Conservation (phyloP, 2,329 filamentous ascomycete species). For the Penicillium sp. region DNA sequence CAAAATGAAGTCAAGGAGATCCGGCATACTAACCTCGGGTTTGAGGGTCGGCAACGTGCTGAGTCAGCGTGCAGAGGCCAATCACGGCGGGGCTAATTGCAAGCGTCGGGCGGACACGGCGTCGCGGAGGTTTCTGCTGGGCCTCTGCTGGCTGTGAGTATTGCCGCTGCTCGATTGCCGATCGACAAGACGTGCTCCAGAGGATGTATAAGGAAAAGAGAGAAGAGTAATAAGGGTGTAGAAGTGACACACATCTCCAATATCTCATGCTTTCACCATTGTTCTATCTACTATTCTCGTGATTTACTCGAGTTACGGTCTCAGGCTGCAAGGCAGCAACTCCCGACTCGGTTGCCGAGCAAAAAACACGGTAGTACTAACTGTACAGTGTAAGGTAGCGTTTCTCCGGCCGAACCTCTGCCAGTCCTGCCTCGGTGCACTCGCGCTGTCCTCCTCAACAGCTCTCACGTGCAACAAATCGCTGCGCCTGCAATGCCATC, state of each 20-base stretch:
- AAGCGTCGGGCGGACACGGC: constrained; percentile 44
- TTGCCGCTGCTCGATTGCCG: neutral
- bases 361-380: neutral
- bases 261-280: neutral
- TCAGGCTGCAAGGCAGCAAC: constrained; percentile 18
- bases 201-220: too few relatives aligned
- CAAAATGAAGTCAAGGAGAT: constrained; percentile 33
- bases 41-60: constrained; percentile 33
- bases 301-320: neutral
- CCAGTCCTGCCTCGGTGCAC: constrained; percentile 9
- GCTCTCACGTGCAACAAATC: constrained; percentile 3
- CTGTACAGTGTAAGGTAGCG: too few relatives aligned
- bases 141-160: constrained; percentile 4
- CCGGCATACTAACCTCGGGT: constrained; percentile 39
- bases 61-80: constrained; percentile 32
- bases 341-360: constrained; percentile 18
- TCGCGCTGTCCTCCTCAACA: neutral
- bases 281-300: neutral
- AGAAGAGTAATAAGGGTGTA: neutral
- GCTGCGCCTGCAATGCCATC: neutral
- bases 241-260: neutral
- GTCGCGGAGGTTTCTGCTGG: constrained; percentile 6
- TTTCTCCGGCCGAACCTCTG: constrained; percentile 1
- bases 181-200: neutral
- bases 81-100: constrained; percentile 37